These are phyloP conservation scores for Trypanosoma theileri DNA, from an alignment of 208 protist genomes.

Conservation along the genomic window DNA sequence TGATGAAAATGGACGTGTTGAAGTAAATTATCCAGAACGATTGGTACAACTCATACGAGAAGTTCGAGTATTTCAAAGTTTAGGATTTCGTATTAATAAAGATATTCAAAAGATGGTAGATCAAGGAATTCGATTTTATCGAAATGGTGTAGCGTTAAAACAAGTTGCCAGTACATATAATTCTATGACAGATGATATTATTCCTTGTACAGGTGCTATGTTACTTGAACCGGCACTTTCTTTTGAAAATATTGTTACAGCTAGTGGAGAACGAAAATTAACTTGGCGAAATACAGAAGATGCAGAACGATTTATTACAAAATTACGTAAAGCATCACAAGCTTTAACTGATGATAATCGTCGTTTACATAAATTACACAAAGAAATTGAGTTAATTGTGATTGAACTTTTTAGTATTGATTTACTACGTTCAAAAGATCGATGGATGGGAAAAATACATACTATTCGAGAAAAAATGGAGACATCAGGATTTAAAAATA, in stretches of 20 bases:
- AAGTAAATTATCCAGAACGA: conserved; percentile 90
- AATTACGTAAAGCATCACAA: conserved; percentile 83
- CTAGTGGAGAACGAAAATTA: conserved; percentile 71
- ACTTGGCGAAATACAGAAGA: conserved; percentile 85
- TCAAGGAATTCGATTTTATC: conserved; percentile 81
- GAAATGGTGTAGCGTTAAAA: conserved; percentile 86
- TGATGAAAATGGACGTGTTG: conserved; percentile 65
- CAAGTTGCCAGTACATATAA: conserved; percentile 94
- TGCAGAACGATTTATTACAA: conserved; percentile 79
- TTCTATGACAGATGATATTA: conserved; percentile 88
- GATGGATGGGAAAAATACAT: conserved; percentile 91
- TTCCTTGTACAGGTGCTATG: conserved; percentile 89
- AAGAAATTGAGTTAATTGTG: conserved; percentile 80
- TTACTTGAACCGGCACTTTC: conserved; percentile 82
- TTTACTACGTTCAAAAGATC: conserved; percentile 89
- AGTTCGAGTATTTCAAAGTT: conserved; percentile 78
- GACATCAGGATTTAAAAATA: conserved; percentile 84
- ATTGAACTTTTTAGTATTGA: conserved; percentile 90
- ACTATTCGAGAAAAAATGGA: conserved; percentile 90
- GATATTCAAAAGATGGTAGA: conserved; percentile 65
- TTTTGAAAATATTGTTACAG: conserved; percentile 92
- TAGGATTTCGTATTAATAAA: conserved; percentile 73
- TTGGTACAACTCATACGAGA: conserved; percentile 89
- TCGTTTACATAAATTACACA: conserved; percentile 91
- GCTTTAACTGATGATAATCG: conserved; percentile 91